Conservation (phyloP, 2,329 filamentous ascomycete genomes). For the Talaromyces sp. region DNA sequence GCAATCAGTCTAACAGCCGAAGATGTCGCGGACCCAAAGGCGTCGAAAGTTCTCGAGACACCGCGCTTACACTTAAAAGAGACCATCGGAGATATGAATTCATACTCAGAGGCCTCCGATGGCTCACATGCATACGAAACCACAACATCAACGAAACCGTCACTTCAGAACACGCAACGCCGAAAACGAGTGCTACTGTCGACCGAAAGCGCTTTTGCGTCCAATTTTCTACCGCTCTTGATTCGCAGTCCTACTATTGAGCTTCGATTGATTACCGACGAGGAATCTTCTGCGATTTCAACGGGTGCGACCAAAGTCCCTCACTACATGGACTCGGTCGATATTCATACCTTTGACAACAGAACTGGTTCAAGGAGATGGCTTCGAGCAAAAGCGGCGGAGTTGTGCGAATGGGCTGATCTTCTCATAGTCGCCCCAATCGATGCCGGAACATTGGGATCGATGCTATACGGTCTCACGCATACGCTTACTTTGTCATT, state of each 20-base stretch:
- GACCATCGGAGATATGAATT: neutral
- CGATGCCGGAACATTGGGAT: conserved; percentile 76
- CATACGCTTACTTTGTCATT: conserved; percentile 78
- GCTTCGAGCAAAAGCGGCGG: conserved; percentile 45
- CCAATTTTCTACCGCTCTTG: conserved; percentile 37
- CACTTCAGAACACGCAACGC: conserved; percentile 13
- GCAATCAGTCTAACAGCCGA: conserved; percentile 18
- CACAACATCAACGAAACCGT: conserved; percentile 1
- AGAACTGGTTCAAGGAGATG: conserved; percentile 37
- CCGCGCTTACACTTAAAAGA: conserved; percentile 3
- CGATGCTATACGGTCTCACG: conserved; percentile 81
- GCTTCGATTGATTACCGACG: conserved; percentile 42
- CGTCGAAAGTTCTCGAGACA: conserved; percentile 8
- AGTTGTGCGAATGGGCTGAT: conserved; percentile 83
- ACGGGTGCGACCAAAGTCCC: conserved; percentile 37
- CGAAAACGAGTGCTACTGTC: conserved; percentile 35
- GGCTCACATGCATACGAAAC: neutral
- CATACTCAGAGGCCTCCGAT: neutral
- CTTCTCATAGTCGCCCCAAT: conserved; percentile 79
- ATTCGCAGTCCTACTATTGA: conserved; percentile 39
- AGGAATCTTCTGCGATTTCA: conserved; percentile 35
- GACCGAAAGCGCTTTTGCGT: conserved; percentile 40
- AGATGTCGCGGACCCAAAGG: neutral
- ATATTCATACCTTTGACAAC: conserved; percentile 38
- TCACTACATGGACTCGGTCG: conserved; percentile 41